Base-by-base conservation (phyloP, 371 early-diverging fungal species). In the Circinella umbellata region DNA sequence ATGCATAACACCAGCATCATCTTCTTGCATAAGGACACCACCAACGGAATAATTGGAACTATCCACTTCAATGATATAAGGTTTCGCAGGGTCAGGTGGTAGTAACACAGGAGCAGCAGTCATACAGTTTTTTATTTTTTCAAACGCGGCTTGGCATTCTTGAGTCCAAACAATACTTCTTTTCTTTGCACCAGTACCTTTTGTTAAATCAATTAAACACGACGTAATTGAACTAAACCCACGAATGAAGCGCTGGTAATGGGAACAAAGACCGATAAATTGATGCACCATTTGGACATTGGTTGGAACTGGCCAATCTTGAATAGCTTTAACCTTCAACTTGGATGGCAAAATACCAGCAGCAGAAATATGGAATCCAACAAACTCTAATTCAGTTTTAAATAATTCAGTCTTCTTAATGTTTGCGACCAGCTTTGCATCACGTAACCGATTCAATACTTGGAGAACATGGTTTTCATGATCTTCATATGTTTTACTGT, bases 321-420 rank as follows among this genome's bases (percentile, higher is more conserved):
- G 37, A 5, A 89, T 49, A 0, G 74, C 76, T 36, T 76, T 48
- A 0, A 85, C 73, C 54, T 82, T 79, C 18, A 10, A 18, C 0
- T 55, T 59, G 20, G 73, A 68, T 4, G 74, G 73, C 1, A 63
- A 8, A 13, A 86, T 68, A 3, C 84, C 84, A 1, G 63, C 46
- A 17, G 27, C 61, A 34, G 70, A 69, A n/a, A 89, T 57, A 3
- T 76, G 42, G 68, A 77, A 77, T 5, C 89, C 87, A 15, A 86
- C 66, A 69, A 76, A 89, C 13, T 77, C 74, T 10, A 89, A 35
- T 39, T 78, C 69, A 0, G 34, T 46, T 17, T 65, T 37, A 38
- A 49, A 55, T 67, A 90, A 88, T 15, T 74, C 59, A 69, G 89
- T 91, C 68, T 92, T 92, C 59, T 76, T 70, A 7, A 73, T 60